Conservation (phyloP, 2,329 filamentous ascomycete genomes). For the Sporothrix pallida region DNA sequence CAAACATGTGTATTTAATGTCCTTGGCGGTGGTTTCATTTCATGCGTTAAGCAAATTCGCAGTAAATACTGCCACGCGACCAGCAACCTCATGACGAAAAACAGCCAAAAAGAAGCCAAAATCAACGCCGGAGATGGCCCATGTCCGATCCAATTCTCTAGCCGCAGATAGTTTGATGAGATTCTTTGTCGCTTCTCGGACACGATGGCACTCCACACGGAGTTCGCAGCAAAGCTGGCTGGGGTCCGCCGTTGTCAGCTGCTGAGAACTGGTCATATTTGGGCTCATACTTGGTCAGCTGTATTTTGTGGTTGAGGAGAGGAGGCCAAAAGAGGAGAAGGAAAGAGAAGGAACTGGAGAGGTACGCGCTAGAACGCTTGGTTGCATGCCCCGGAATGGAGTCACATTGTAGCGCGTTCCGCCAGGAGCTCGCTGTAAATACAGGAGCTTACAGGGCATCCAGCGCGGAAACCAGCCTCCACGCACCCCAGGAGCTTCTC, state of each 20-base stretch:
- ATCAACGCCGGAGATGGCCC: conserved; percentile 11
- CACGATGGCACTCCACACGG: conserved; percentile 29
- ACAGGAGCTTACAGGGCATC: not conserved
- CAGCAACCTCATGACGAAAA: not conserved
- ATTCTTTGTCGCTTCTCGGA: conserved; percentile 16
- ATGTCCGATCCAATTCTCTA: conserved; percentile 17
- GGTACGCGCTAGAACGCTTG: conserved; percentile 19
- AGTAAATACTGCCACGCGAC: not conserved
- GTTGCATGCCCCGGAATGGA: conserved; percentile 22
- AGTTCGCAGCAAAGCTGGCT: not conserved
- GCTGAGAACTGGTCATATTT: not conserved
- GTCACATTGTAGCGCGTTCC: conserved; percentile 12
- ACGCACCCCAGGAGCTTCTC: not conserved
- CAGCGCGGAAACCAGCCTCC: not conserved
- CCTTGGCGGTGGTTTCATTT: conserved; percentile 10
- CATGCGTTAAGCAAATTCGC: not conserved
- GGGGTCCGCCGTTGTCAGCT: conserved; percentile 26
- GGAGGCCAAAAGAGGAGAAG: not conserved
- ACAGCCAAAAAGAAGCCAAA: not conserved
- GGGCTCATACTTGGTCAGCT: not conserved
- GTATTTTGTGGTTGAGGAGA: too few species aligned
- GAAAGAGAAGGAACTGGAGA: not conserved
- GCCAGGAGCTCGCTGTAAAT: not conserved
- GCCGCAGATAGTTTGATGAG: conserved; percentile 26
- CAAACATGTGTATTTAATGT: conserved; percentile 19